Evolutionary conservation across 2,329 filamentous ascomycete species (phyloP).

Genomic region (Fusarium longipes): DNA sequence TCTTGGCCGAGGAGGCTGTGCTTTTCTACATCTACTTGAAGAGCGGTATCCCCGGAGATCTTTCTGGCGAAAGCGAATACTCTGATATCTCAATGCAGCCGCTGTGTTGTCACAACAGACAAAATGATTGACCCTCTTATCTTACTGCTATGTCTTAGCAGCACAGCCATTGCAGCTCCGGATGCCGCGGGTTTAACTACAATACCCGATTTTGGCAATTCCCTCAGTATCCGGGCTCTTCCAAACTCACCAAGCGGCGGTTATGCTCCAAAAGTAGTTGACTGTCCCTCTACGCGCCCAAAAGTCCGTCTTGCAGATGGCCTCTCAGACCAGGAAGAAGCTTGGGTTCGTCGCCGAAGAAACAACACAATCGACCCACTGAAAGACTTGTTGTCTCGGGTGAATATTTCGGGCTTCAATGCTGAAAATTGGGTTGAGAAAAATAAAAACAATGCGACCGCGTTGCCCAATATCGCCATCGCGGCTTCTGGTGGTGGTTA

Average conservation of each 20-base stretch:
- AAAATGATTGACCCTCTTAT: slow-evolving; percentile 1
- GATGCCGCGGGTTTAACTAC: neutral
- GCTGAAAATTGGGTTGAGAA: slow-evolving; percentile 72
- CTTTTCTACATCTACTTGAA: neutral
- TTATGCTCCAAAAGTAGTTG: slow-evolving; percentile 76
- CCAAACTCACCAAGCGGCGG: slow-evolving; percentile 19
- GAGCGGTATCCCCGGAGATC: neutral
- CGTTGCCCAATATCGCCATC: slow-evolving; percentile 73
- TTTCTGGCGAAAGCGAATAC: neutral
- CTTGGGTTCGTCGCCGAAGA: slow-evolving; percentile 79
- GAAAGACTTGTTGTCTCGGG: slow-evolving; percentile 75
- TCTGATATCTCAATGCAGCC: neutral
- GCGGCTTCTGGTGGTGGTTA: slow-evolving; percentile 88
- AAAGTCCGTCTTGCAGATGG: slow-evolving; percentile 69
- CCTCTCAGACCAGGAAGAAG: slow-evolving; percentile 76
- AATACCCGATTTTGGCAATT: neutral
- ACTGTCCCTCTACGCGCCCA: slow-evolving; percentile 76
- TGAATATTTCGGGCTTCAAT: slow-evolving; percentile 81
- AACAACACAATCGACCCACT: slow-evolving; percentile 79
- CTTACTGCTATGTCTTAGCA: slow-evolving; percentile 1
- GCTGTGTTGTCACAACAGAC: neutral
- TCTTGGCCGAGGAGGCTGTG: neutral
- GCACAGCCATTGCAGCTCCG: neutral
- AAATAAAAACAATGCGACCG: slow-evolving; percentile 46
- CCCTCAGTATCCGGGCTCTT: slow-evolving; percentile 6